A percentile compares a stretch with the other conserved stretches of the same genome.
Evolutionary conservation across 257 asterid species (phyloP).

Genomic region (Nemophila menziesii): DNA sequence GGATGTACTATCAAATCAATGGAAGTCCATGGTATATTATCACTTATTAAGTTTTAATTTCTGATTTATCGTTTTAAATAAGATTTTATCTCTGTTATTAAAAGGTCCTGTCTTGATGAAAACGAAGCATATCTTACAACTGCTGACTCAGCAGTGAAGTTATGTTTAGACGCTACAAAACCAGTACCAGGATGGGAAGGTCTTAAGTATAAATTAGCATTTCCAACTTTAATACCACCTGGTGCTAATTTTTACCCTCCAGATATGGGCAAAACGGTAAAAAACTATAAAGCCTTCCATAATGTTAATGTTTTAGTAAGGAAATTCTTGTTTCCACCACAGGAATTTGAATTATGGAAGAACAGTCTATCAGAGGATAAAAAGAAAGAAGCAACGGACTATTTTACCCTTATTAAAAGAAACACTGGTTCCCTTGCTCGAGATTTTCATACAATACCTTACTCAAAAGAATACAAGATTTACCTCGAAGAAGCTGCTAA

Average conservation of each 20-base stretch:
- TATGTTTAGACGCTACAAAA: slow-evolving; percentile 64
- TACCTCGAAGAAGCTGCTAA: slow-evolving; percentile 62
- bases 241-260: slow-evolving; percentile 96
- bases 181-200: slow-evolving; percentile 79
- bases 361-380: slow-evolving; percentile 61
- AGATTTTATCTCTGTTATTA: slow-evolving; percentile 7
- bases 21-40: slow-evolving; percentile 86
- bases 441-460: slow-evolving; percentile 70
- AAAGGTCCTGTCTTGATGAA: slow-evolving; percentile 89
- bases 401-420: slow-evolving; percentile 82
- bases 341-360: slow-evolving; percentile 92
- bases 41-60: slow-evolving; percentile 1
- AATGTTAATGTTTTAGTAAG: slow-evolving; percentile 2
- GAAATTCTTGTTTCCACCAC: slow-evolving; percentile 8
- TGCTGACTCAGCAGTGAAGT: slow-evolving; percentile 80
- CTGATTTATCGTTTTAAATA: too few species aligned
- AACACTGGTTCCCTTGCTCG: slow-evolving; percentile 44
- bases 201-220: slow-evolving; percentile 60
- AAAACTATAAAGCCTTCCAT: slow-evolving; percentile 7
- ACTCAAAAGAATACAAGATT: slow-evolving; percentile 58
- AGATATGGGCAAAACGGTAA: slow-evolving; percentile 91
- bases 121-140: slow-evolving; percentile 83
- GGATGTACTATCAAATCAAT: slow-evolving; percentile 76
- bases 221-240: slow-evolving; percentile 66
- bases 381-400: slow-evolving; percentile 67